Base-by-base conservation (phyloP, 495 filamentous ascomycete species). In the Filosporella fistucella region DNA sequence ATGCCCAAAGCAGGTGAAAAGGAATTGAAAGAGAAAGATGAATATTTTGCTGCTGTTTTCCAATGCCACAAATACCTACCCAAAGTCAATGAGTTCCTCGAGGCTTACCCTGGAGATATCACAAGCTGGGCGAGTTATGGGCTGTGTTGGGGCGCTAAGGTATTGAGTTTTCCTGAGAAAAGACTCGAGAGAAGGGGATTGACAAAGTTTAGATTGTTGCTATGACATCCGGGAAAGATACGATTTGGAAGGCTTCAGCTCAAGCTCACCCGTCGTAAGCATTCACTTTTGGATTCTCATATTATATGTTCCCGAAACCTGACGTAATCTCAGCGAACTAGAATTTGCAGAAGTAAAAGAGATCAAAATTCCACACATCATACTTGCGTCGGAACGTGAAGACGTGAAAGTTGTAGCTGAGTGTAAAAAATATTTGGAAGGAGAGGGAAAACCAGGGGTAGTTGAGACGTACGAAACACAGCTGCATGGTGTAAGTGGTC, bases 61-160 rank as follows among this genome's bases (percentile, higher is more conserved):
- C 3, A 48, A 4, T 38, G 53, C 1, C 65, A 63, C 32, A 47
- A 54, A 11, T 41, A 52, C 3, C 29, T 67, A 25, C n/a, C 46
- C 2, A 57, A 51, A 0, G 58, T 63, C 2, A 38, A 63, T 0
- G 16, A 33, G 3, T 52, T 51, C 21, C 68, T 38, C 16, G 48
- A 52, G 38, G 22, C 13, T 2, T 35, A 48, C 16, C 70, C 62
- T 44, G 49, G 54, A 0, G 45, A 25, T 2, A 67, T 74, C 0
- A 29, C 57, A 41, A 65, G 52, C n/a, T 74, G 72, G 72, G 71
- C 63, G 1, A 56, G 55, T 34, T 60, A 67, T 49, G 73, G 73
- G 2, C 46, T 77, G 13, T 75, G 73, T 47, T 75, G 73, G 72
- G 73, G 73, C 47, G 73, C 72, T 29, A 77, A 77, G 44, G 52